Conservation (phyloP, 305 asterid genomes). For the Fraxinus angustifolia region DNA sequence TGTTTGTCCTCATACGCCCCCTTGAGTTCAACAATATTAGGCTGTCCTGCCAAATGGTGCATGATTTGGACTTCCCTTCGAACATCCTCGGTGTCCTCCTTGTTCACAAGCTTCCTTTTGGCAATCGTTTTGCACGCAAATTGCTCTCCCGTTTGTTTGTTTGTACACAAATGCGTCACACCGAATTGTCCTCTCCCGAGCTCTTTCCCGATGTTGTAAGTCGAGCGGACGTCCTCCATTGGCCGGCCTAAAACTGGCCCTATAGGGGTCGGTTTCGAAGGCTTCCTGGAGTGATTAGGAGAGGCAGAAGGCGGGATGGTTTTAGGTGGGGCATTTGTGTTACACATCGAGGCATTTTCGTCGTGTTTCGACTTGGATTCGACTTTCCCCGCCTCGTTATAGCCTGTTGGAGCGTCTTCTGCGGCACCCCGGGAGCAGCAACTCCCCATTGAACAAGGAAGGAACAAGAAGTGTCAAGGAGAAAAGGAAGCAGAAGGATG, state of each 20-base stretch:
- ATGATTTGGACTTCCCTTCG: slow-evolving; percentile 62
- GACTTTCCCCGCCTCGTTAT: not conserved
- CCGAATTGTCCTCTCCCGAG: slow-evolving; percentile 65
- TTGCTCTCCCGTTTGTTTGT: slow-evolving; percentile 49
- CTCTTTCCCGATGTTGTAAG: slow-evolving; percentile 54
- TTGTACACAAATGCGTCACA: slow-evolving; percentile 54
- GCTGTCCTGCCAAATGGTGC: slow-evolving; percentile 58
- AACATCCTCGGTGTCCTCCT: slow-evolving; percentile 62
- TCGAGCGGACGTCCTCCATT: slow-evolving; percentile 45
- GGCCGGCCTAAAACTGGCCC: slow-evolving; percentile 56
- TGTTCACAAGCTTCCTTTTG: slow-evolving; percentile 49
- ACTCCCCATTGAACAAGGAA: slow-evolving; percentile 33
- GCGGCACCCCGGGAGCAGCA: slow-evolving; percentile 40
- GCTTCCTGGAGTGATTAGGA: slow-evolving; percentile 19
- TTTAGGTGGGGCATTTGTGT: not conserved
- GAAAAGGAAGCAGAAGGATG: slow-evolving; percentile 4
- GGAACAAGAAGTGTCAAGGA: not conserved
- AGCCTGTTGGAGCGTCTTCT: slow-evolving; percentile 24
- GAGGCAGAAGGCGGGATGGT: slow-evolving; percentile 2
- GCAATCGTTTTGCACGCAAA: slow-evolving; percentile 65
- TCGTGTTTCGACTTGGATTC: not conserved
- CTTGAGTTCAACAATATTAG: slow-evolving; percentile 52
- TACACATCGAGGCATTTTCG: not conserved
- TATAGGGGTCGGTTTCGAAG: slow-evolving; percentile 27
- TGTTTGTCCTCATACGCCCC: slow-evolving; percentile 70